Percentiles rank a stretch among this genome's conserved stretches.
phyloP scores from a whole-genome alignment of 805 yeast genomes.

The Candida golubevii region DNA sequence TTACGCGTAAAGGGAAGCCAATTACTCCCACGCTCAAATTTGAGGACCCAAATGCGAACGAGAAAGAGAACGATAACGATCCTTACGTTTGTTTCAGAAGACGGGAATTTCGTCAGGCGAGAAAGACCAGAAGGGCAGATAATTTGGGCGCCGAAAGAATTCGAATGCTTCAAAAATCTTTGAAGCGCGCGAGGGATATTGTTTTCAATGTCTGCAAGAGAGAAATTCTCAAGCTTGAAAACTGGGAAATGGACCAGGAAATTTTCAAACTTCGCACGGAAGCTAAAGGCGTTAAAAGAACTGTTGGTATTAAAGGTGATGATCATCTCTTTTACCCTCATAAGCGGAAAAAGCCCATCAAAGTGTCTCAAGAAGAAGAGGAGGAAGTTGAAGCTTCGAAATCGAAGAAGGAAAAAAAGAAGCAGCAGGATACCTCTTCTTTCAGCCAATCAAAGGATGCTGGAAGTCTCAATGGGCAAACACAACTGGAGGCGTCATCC shows the following conservation, averaged over 20 bases:
- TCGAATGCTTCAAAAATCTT: slow-evolving; percentile 65
- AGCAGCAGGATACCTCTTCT: slow-evolving; percentile 14
- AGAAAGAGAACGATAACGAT: slow-evolving; percentile 82
- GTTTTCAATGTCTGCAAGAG: slow-evolving; percentile 69
- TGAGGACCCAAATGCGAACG: slow-evolving; percentile 70
- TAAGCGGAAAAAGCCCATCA: slow-evolving; percentile 55
- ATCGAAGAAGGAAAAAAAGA: slow-evolving; percentile 14
- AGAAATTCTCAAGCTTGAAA: slow-evolving; percentile 59
- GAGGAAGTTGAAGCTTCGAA: slow-evolving; percentile 12
- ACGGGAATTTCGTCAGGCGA: slow-evolving; percentile 90
- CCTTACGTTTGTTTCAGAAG: slow-evolving; percentile 95
- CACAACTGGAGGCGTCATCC: slow-evolving; percentile 23
- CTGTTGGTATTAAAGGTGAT: slow-evolving; percentile 72
- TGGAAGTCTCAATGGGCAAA: slow-evolving; percentile 10
- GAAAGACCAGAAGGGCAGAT: slow-evolving; percentile 95
- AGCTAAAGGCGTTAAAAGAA: slow-evolving; percentile 70
- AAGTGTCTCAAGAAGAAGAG: slow-evolving; percentile 34
- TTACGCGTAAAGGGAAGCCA: slow-evolving; percentile 62
- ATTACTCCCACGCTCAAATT: slow-evolving; percentile 74
- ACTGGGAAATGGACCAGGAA: slow-evolving; percentile 56
- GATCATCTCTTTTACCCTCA: slow-evolving; percentile 79
- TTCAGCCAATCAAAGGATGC: slow-evolving; percentile 13
- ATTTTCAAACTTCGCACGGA: slow-evolving; percentile 71
- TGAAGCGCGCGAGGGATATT: slow-evolving; percentile 70
- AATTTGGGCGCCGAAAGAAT: slow-evolving; percentile 83